Evolutionary conservation across 192 early-diverging fungal species (phyloP), one percentile per base, ranked within the genome.

Genomic region (Neocallimastix lanati): DNA sequence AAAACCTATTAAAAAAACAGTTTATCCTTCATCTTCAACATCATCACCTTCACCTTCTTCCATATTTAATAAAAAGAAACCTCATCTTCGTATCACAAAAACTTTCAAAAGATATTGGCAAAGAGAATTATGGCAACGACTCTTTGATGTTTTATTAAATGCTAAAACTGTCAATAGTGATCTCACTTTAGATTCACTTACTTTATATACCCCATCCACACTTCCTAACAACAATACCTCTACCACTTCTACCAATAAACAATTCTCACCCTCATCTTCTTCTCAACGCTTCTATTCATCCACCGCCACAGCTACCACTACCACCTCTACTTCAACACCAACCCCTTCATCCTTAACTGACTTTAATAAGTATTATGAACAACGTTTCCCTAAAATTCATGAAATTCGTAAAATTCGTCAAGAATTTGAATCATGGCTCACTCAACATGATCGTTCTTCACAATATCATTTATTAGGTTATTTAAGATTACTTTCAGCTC

Each of bases 61-160:
- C 78, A 4, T 78, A 37, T 38, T 29, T n/a, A 28, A n/a, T n/a
- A 6, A 37, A 35, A 78, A 76, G 13, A 81, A 77, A 79, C 78
- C 78, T n/a, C 35, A 79, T 76, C 25, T 86, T 16, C 77, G 40
- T 33, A 36, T 86, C n/a, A 28, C n/a, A 12, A 27, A 28, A 28
- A 27, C 38, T 9, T 81, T 88, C n/a, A 84, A 85, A 50, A 78
- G 83, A 40, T 80, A 83, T 50, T 89, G 87, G 86, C 80, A 85
- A 77, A 40, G 78, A 21, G 82, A 82, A 11, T 77, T 88, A 37
- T 88, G 88, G 88, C 79, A 78, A 77, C 33, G 76, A 28, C 76
- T 89, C 76, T 88, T 88, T 86, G 87, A 88, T 28, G 78, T 86
- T 33, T 80, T 88, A 38, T 78, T 88, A 38, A 88, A 88, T 80